Evolutionary conservation across 2,329 filamentous ascomycete genomes (phyloP), one percentile per base, ranked within the genome.

Genomic region (Grosmannia serpens): DNA sequence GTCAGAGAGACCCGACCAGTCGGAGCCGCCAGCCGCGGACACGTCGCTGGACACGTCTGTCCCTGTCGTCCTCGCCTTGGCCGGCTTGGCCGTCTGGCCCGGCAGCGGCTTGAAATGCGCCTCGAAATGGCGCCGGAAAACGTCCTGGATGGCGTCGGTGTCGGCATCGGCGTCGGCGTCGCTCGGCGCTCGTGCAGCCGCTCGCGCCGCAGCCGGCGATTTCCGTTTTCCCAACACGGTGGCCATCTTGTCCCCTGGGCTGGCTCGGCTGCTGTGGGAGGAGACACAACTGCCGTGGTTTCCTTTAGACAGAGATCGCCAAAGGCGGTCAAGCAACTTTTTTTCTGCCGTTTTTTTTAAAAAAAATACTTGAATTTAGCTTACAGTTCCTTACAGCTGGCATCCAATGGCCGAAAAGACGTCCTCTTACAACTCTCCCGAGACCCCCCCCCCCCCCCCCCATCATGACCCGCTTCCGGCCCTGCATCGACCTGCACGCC

Each of bases 401-500:
- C n/a, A n/a, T n/a, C n/a, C n/a, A n/a, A n/a, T n/a, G n/a, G n/a
- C n/a, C n/a, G n/a, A n/a, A n/a, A n/a, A n/a, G n/a, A n/a, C n/a
- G n/a, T n/a, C n/a, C n/a, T n/a, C n/a, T n/a, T n/a, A n/a, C n/a
- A n/a, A n/a, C n/a, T n/a, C n/a, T n/a, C n/a, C n/a, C n/a, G n/a
- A n/a, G n/a, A n/a, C 13, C 35, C 7, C 9, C 29, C n/a, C 20
- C 31, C 33, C 10, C 26, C 27, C 7, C 9, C 33, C 6, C 57
- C 20, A 51, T n/a, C n/a, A 66, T 99, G 94, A 97, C 94, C 3
- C 85, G 86, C 65, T 99, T 99, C 69, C 82, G 94, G 46, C 94
- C 94, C 24, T 99, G 94, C 70, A 97, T 99, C 72, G 94, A 99
- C 74, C 82, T 99, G 57, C 94, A 99, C 72, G 87, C 91, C n/a